phyloP scores from a whole-genome alignment of 306 rosid species.

The Quercus engelmannii region DNA sequence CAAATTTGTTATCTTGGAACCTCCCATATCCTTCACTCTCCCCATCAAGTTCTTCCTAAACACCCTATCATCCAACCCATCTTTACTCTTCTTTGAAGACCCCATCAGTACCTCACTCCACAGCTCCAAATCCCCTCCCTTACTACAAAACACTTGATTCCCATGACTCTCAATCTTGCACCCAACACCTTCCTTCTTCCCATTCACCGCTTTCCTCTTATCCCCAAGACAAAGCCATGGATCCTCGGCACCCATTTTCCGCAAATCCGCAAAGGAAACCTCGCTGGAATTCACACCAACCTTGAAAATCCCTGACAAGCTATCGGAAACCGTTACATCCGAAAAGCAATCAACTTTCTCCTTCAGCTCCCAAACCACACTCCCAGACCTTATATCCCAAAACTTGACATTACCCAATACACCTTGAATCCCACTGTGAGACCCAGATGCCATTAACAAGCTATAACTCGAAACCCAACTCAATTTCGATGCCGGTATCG shows the following conservation, averaged over 20 bases:
- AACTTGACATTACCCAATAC: conserved; percentile 63
- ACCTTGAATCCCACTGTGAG: conserved; percentile 94
- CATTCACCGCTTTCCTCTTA: conserved; percentile 40
- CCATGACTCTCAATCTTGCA: conserved; percentile 78
- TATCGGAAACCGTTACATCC: conserved; percentile 69
- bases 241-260: conserved; percentile 48
- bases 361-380: conserved; percentile 56
- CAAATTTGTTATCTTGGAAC: conserved; percentile 54
- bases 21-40: conserved; percentile 68
- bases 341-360: conserved; percentile 85
- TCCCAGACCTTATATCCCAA: conserved; percentile 82
- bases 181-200: conserved; percentile 85
- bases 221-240: conserved; percentile 80
- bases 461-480: conserved; percentile 59
- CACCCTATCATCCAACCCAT: conserved; percentile 36
- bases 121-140: conserved; percentile 66
- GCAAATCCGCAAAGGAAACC: conserved; percentile 56
- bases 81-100: conserved; percentile 15
- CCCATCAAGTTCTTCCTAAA: conserved; percentile 86
- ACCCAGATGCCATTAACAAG: conserved; percentile 81
- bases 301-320: conserved; percentile 60
- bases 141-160: conserved; percentile 73
- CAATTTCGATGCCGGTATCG: conserved; percentile 81
- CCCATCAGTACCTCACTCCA: conserved; percentile 84
- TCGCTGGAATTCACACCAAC: conserved; percentile 82